Conservation (phyloP, 139 green algal genomes). For the Auxenochlorella pyrenoidosa region DNA sequence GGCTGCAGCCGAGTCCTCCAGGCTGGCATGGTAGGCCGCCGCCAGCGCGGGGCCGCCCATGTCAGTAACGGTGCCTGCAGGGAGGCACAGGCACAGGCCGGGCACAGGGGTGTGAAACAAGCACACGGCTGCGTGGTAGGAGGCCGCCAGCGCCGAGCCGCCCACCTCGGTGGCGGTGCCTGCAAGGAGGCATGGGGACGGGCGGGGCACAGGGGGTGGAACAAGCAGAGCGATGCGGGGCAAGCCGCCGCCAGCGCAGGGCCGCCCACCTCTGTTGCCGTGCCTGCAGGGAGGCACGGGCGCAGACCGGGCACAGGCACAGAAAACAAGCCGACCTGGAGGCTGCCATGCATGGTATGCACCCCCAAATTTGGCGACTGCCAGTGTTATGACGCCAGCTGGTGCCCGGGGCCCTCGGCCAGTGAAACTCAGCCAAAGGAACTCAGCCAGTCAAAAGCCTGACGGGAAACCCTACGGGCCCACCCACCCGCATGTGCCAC, state of each 20-base stretch:
- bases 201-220: background rate
- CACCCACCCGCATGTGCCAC: background rate
- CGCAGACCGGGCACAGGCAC: background rate
- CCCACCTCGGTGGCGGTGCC: conserved; percentile 48
- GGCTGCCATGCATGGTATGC: no score
- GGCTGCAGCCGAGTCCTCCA: conserved; percentile 77
- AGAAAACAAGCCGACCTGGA: no score
- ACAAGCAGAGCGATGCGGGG: background rate
- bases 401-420: no score
- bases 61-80: conserved; percentile 1
- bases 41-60: conserved; percentile 70
- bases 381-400: no score
- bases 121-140: no score
- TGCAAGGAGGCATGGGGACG: background rate
- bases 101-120: background rate
- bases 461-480: no score
- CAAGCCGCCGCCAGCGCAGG: no score
- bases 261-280: conserved; percentile 56
- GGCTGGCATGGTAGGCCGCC: conserved; percentile 63
- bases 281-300: background rate
- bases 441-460: no score
- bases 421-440: no score
- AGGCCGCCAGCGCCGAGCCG: no score
- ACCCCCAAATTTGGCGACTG: no score
- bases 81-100: background rate